Evolutionary conservation across 805 yeast genomes (phyloP), one percentile per base, ranked within the genome.

Genomic region (Cyberlindnera xishuangbannaensis): DNA sequence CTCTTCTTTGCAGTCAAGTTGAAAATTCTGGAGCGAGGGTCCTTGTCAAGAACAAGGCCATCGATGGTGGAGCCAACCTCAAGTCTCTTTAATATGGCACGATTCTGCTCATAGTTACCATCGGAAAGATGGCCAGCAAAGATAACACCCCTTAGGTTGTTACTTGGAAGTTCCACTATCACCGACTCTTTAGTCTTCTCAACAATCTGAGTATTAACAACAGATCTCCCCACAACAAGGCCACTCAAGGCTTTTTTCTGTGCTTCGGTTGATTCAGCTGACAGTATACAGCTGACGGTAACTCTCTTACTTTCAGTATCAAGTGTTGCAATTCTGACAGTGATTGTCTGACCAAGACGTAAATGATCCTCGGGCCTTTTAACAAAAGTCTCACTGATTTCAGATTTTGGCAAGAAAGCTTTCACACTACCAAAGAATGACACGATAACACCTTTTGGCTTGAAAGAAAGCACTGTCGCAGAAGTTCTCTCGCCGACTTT

Each of bases 321-420:
- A 26, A 80, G 73, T 24, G 66, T 61, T 26, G 79, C 48, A 13
- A 92, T 63, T 47, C 79, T 75, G 7, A 84, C 94, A 7, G 63
- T 59, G 24, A 92, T 79, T 2, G 95, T 79, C 60, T 92, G 97
- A 5, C 95, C 95, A 12, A 83, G 52, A 44, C 76, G 77, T 47
- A 90, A 69, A 56, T 80, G 82, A 45, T 87, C 90, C 44, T 71
- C 74, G 14, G 95, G 87, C 35, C 76, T 73, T 32, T 67, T 69
- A 25, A 88, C 92, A 55, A 73, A 84, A 1, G 95, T 77, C 59
- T 92, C 97, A 34, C 94, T 81, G 49, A 92, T 83, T 62, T 92
- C 97, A 34, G 79, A 66, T 44, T 78, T 76, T 19, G 98, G 97
- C 40, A 92, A 64, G 55, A 76, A 88, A 0, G 87, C 98, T 44